Evolutionary conservation across 345 rosid species (phyloP).

Genomic region (Camelina sativa): DNA sequence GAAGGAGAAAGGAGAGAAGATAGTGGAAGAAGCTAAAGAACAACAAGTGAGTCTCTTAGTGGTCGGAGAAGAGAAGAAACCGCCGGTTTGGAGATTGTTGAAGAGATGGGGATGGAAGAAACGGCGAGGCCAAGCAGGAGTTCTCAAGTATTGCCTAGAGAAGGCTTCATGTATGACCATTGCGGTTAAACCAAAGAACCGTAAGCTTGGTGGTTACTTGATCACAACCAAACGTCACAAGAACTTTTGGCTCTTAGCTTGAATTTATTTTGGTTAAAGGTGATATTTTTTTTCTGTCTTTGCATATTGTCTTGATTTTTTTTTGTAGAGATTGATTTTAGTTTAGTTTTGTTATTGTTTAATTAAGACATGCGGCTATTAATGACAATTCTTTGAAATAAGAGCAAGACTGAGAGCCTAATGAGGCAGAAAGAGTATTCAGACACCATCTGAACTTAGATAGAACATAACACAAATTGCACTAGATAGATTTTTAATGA

Average conservation of each 20-base stretch:
- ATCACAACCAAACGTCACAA: slow-evolving; percentile 92
- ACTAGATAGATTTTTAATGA: no score
- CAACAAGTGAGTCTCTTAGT: slow-evolving; percentile 64
- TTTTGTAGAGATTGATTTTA: not conserved
- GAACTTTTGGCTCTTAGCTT: slow-evolving; percentile 90
- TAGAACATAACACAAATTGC: no score
- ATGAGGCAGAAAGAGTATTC: no score
- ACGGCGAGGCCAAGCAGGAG: slow-evolving; percentile 46
- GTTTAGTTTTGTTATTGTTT: not conserved
- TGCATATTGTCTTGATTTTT: not conserved
- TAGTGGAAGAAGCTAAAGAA: slow-evolving; percentile 79
- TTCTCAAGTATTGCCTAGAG: slow-evolving; percentile 71
- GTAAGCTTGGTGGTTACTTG: slow-evolving; percentile 77
- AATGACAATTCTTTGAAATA: no score
- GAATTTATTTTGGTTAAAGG: not conserved
- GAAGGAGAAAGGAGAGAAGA: slow-evolving; percentile 60
- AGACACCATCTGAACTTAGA: no score
- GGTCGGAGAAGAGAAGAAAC: slow-evolving; percentile 68
- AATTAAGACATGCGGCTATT: no score
- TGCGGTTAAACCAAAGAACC: slow-evolving; percentile 76
- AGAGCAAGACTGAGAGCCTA: no score
- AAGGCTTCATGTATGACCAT: slow-evolving; percentile 83
- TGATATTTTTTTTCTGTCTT: not conserved
- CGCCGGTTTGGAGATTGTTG: slow-evolving; percentile 60
- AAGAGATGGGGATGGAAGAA: slow-evolving; percentile 59